Conservation (phyloP, 164 flowering plant genomes). For the Chimonanthus praecox region DNA sequence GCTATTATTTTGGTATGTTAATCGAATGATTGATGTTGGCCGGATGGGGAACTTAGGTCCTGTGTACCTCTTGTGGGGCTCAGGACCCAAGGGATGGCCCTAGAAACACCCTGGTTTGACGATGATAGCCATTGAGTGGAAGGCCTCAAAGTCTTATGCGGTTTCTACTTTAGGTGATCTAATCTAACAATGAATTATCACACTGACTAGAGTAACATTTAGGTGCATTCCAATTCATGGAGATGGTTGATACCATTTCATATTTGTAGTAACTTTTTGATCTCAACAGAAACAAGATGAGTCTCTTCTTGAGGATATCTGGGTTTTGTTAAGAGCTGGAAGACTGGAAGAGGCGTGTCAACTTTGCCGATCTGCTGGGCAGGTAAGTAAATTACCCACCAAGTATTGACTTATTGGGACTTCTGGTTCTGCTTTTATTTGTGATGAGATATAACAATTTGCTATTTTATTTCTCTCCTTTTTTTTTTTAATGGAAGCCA, state of each 20-base stretch:
- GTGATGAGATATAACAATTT: background rate
- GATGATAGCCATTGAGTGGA: too few relatives aligned
- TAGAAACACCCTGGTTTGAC: too few relatives aligned
- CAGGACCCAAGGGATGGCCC: too few relatives aligned
- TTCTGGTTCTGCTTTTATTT: background rate
- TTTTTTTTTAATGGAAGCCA: slow-evolving; percentile 42
- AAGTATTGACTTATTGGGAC: slow-evolving; percentile 3
- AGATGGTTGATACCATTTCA: background rate
- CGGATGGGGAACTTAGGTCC: too few relatives aligned
- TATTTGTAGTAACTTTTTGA: background rate
- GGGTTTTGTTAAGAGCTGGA: slow-evolving; percentile 88
- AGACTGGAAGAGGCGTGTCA: slow-evolving; percentile 88
- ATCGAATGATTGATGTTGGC: too few relatives aligned
- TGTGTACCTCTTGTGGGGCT: too few relatives aligned
- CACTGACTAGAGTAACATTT: background rate
- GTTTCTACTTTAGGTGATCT: too few relatives aligned
- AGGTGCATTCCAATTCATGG: background rate
- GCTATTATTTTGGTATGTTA: too few relatives aligned
- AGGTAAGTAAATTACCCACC: slow-evolving; percentile 39
- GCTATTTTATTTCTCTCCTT: background rate
- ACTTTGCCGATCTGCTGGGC: slow-evolving; percentile 96
- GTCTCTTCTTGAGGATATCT: slow-evolving; percentile 89
- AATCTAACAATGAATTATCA: background rate
- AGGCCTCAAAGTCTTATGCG: too few relatives aligned
- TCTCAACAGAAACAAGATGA: slow-evolving; percentile 85